These are phyloP conservation scores for Silene noctiflora DNA, from an alignment of 179 eudicot species.

Conservation along the genomic window DNA sequence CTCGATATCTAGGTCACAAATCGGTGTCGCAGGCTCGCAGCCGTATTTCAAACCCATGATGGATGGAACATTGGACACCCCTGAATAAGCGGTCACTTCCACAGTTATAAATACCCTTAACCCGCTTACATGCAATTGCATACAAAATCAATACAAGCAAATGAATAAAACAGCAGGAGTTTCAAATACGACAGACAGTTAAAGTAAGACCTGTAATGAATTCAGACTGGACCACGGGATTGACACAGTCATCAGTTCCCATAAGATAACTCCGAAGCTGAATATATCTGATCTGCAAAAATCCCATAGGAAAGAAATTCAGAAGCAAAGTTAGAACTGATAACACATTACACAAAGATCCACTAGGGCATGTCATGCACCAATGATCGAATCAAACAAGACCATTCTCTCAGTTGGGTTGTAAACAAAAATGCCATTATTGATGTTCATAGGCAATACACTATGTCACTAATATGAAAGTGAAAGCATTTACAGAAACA, in stretches of 20 bases:
- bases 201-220: constrained; percentile 54
- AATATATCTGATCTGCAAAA: constrained; percentile 74
- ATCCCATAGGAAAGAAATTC: not conserved
- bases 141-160: no score
- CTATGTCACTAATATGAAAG: not conserved
- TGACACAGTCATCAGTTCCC: constrained; percentile 73
- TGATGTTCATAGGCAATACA: not conserved
- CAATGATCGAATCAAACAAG: not conserved
- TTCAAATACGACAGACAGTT: not conserved
- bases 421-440: not conserved
- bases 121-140: no score
- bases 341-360: not conserved
- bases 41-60: no score
- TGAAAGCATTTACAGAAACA: not conserved
- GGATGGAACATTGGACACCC: no score
- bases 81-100: no score
- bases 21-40: no score
- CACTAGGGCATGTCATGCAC: not conserved
- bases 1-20: no score
- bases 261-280: constrained; percentile 78
- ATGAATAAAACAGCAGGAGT: no score
- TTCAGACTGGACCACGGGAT: constrained; percentile 74
- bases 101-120: no score
- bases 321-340: constrained; percentile 2
- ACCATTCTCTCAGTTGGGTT: not conserved